Evolutionary conservation across 2,329 filamentous ascomycete species (phyloP), one percentile per base, ranked within the genome.

Genomic region (Cladosporium phlei): DNA sequence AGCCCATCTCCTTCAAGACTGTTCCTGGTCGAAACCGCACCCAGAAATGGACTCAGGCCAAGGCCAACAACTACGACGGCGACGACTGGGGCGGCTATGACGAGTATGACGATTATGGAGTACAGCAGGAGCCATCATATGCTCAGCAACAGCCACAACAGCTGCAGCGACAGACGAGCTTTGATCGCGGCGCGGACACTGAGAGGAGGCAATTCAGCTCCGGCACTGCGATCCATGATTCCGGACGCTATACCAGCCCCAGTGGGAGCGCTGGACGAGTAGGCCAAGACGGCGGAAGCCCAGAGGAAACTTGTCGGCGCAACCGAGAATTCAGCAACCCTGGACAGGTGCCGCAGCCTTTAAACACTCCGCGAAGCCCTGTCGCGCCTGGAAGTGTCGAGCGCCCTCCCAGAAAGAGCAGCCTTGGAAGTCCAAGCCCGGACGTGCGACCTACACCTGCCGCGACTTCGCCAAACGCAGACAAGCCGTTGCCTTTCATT

Each of bases 1-100:
- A 73, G 44, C 69, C 74, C 20, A 66, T 77, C 21, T 78, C 76
- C 20, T 95, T 90, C 69, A 85, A 86, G 64, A 80, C 88, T 42
- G 94, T 95, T 65, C 83, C 96, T 38, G 91, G 87, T 68, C 83
- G 91, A 52, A 79, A 82, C 47, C 95, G 95, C 71, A 96, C 90
- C 46, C 86, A 84, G 69, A 95, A 95, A 78, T 97, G 91, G 91
- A 85, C 91, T 28, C 85, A 95, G 60, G 91, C 91, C 27, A 91
- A 90, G 66, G 76, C 81, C 49, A 83, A 86, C 58, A 86, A 81
- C 62, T 97, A 97, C 62, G 90, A 91, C 59, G 91, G 90, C 53
- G 89, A 94, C 59, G 91, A 95, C 61, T 96, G 91, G 90, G 91
- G 88, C 27, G 85, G 80, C 33, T 72, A 71, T 52, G 73, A 76